Conservation (phyloP, 345 rosid genomes). For the Bruguiera parviflora region DNA sequence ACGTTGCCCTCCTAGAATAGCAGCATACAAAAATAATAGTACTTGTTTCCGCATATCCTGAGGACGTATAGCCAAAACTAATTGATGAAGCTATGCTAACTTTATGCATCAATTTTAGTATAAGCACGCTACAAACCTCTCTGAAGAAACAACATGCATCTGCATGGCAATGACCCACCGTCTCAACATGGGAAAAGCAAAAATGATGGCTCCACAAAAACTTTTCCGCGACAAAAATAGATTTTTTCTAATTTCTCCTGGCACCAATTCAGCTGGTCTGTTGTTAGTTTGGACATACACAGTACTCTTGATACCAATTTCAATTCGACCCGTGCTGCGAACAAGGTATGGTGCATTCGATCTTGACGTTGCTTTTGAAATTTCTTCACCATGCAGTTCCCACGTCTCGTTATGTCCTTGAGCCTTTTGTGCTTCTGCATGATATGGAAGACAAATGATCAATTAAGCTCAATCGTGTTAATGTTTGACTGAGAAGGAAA, state of each 20-base stretch:
- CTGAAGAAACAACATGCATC: not conserved
- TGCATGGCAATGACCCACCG: not conserved
- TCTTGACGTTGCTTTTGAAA: constrained; percentile 16
- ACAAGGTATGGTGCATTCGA: not conserved
- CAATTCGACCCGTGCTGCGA: constrained; percentile 22
- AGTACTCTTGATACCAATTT: constrained; percentile 23
- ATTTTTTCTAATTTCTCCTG: constrained; percentile 26
- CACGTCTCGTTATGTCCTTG: constrained; percentile 21
- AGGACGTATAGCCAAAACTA: too few species aligned
- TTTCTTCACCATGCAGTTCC: constrained; percentile 27
- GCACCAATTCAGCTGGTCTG: constrained; percentile 29
- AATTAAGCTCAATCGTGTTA: not conserved
- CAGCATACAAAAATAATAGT: too few species aligned
- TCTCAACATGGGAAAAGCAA: constrained; percentile 23
- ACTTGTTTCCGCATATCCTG: too few species aligned
- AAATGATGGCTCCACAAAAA: constrained; percentile 21
- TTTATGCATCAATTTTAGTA: not conserved
- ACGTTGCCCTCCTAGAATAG: too few species aligned
- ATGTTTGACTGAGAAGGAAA: not conserved
- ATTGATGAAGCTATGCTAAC: not conserved
- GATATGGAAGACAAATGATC: not conserved
- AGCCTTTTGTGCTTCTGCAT: constrained; percentile 24
- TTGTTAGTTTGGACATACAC: constrained; percentile 15
- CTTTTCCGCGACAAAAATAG: constrained; percentile 11
- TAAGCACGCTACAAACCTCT: too few species aligned